A percentile compares a stretch with the other conserved stretches of the same genome.
These are phyloP conservation scores for Dunaliella sp. DNA, from an alignment of 139 green algal genomes.

Conservation along the genomic window DNA sequence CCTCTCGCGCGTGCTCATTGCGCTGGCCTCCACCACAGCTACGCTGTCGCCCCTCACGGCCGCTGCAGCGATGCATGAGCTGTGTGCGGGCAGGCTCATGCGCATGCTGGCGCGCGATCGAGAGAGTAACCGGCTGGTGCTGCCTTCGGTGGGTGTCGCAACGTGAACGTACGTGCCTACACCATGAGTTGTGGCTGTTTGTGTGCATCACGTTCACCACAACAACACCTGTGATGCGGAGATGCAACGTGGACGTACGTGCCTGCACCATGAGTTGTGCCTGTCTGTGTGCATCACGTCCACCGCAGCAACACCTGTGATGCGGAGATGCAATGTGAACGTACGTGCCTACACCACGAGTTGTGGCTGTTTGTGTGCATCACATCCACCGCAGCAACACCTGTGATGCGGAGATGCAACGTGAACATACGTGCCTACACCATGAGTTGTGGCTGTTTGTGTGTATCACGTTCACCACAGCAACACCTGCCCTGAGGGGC, in stretches of 20 bases:
- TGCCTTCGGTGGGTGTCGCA: conserved; percentile 4
- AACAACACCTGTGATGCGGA: too few species aligned
- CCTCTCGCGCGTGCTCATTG: conserved; percentile 19
- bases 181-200: not conserved
- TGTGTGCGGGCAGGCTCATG: conserved; percentile 4
- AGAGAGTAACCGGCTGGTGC: conserved; percentile 3
- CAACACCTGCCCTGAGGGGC: too few species aligned
- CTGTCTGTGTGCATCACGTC: conserved; percentile 1
- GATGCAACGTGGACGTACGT: not conserved
- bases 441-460: not conserved
- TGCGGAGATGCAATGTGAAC: not conserved
- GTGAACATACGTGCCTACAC: not conserved
- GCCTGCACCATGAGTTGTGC: not conserved
- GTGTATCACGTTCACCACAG: too few species aligned
- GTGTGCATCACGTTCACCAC: too few species aligned
- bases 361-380: not conserved
- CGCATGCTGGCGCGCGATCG: conserved; percentile 16
- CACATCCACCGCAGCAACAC: too few species aligned
- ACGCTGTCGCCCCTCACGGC: conserved; percentile 7
- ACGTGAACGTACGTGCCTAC: not conserved
- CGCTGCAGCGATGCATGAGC: conserved; percentile 11
- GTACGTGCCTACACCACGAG: not conserved
- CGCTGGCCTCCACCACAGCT: conserved; percentile 10
- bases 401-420: too few species aligned
- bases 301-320: too few species aligned